phyloP scores from a whole-genome alignment of 345 rosid genomes.

The Erucastrum elatum region DNA sequence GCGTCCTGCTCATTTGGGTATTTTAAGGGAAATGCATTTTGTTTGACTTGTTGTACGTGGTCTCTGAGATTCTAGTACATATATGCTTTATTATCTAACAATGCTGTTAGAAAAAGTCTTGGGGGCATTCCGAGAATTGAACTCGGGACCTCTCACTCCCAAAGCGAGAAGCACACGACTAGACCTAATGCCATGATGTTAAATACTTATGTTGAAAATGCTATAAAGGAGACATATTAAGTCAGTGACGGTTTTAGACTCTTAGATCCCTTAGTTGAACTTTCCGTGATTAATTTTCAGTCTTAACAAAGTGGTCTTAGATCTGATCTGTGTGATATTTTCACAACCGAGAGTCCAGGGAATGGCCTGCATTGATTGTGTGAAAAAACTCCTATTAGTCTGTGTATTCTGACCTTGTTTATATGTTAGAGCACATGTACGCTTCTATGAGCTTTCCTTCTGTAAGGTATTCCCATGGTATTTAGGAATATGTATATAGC shows the following conservation, averaged over 20 bases:
- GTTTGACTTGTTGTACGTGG: constrained; percentile 3
- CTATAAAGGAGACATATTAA: background rate
- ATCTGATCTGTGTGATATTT: background rate
- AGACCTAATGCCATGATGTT: background rate
- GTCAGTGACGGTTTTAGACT: background rate
- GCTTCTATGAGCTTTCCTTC: background rate
- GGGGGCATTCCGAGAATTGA: constrained; percentile 90
- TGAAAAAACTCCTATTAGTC: background rate
- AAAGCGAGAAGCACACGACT: constrained; percentile 49
- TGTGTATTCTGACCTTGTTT: background rate
- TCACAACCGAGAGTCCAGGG: background rate
- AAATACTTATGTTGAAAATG: background rate
- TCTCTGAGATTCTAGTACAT: background rate
- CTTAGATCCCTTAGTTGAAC: background rate
- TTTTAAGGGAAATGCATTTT: background rate
- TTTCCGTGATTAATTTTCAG: background rate
- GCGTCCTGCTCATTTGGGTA: background rate
- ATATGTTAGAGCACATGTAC: background rate
- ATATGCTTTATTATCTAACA: background rate
- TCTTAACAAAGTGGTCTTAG: background rate
- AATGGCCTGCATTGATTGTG: background rate
- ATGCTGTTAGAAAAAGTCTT: constrained; percentile 3
- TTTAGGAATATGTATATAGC: background rate
- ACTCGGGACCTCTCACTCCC: constrained; percentile 94
- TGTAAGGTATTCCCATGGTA: background rate